Conservation (phyloP, 306 rosid genomes). For the Macrotyloma uniflorum region DNA sequence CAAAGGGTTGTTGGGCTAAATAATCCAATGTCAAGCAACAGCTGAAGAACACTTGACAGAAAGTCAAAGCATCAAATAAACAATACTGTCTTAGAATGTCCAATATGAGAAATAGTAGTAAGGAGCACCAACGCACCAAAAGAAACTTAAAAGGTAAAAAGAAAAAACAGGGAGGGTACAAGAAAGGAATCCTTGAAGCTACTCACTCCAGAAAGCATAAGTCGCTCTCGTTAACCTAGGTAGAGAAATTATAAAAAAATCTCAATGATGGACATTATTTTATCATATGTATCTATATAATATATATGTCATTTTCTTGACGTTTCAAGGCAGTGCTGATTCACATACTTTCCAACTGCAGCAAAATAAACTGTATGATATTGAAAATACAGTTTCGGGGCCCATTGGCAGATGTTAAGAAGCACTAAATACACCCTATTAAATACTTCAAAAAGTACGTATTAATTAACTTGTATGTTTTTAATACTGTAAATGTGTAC, state of each 20-base stretch:
- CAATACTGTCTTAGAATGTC: constrained; percentile 12
- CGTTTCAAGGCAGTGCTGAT: constrained; percentile 14
- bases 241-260: constrained; percentile 9
- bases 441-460: background rate
- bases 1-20: background rate
- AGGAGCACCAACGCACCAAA: background rate
- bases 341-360: background rate
- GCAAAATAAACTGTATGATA: constrained; percentile 1
- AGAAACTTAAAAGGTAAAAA: background rate
- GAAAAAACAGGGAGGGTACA: background rate
- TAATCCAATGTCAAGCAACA: constrained; percentile 1
- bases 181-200: background rate
- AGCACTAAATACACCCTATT: background rate
- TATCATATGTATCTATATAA: constrained; percentile 2
- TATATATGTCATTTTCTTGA: background rate
- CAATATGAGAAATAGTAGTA: background rate
- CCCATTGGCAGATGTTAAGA: background rate
- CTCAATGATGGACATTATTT: background rate
- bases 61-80: constrained; percentile 20
- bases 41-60: constrained; percentile 4
- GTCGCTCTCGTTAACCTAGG: background rate
- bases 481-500: background rate
- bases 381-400: background rate
- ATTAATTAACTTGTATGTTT: background rate
- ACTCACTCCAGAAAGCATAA: background rate